Evolutionary conservation across 805 yeast genomes (phyloP).

Genomic region (Suhomyces xylopsoci): DNA sequence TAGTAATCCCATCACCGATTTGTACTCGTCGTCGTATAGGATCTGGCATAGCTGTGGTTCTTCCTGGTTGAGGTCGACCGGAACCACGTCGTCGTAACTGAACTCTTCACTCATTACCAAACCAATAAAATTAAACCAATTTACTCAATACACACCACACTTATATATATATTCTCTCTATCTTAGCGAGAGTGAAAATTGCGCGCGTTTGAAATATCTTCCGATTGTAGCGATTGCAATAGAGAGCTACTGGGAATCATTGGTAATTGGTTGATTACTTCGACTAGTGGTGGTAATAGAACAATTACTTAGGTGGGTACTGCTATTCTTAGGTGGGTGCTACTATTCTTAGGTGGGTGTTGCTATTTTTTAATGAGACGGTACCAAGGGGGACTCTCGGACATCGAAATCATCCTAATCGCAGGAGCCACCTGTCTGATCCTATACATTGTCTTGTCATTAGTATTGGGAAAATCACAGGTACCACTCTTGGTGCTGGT

Average conservation of each 20-base stretch:
- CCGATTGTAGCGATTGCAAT: neutral
- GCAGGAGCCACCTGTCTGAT: slow-evolving; percentile 15
- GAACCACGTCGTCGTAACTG: slow-evolving; percentile 37
- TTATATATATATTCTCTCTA: no score
- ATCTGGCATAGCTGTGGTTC: slow-evolving; percentile 57
- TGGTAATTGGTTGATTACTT: neutral
- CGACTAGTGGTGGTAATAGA: no score
- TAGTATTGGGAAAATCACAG: slow-evolving; percentile 18
- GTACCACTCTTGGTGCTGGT: slow-evolving; percentile 28
- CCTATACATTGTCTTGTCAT: slow-evolving; percentile 18
- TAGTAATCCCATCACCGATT: slow-evolving; percentile 54
- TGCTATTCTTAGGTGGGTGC: no score
- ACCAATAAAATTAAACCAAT: no score
- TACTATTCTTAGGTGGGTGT: no score
- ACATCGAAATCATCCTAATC: slow-evolving; percentile 16
- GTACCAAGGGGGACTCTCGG: slow-evolving; percentile 8
- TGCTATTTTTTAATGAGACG: neutral
- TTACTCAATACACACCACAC: no score
- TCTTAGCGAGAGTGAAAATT: no score
- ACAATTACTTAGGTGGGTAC: no score
- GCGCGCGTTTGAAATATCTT: neutral
- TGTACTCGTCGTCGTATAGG: slow-evolving; percentile 71
- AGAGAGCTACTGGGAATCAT: neutral
- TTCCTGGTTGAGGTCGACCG: slow-evolving; percentile 41
- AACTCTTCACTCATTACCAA: neutral